phyloP scores from a whole-genome alignment of 441 rosid genomes.

The Erodium moschatum region DNA sequence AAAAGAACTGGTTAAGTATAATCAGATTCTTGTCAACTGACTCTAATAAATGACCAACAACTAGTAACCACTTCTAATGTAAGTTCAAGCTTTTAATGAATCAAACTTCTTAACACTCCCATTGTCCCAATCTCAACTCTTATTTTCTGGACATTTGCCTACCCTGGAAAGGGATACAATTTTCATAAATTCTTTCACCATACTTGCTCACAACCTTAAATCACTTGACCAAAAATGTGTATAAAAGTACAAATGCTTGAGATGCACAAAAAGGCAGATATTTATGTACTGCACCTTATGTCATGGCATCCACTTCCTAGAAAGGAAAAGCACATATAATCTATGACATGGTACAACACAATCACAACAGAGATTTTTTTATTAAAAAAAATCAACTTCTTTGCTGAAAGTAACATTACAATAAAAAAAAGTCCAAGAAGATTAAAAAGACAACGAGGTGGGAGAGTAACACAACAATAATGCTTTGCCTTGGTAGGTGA shows the following conservation, averaged over 20 bases:
- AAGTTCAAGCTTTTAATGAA: constrained; percentile 3
- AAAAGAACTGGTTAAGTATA: neutral
- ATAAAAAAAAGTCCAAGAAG: neutral
- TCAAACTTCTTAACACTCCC: neutral
- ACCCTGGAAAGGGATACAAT: neutral
- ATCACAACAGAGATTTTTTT: neutral
- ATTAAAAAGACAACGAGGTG: neutral
- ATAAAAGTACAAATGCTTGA: neutral
- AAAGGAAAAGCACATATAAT: no score
- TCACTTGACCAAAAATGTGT: neutral
- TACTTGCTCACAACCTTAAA: neutral
- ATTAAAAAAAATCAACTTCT: neutral
- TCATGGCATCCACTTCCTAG: constrained; percentile 1
- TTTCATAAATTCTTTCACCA: neutral
- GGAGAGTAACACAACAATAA: neutral
- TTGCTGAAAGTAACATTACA: neutral
- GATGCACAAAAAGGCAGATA: neutral
- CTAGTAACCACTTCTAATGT: neutral
- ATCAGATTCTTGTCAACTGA: neutral
- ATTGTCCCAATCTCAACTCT: neutral
- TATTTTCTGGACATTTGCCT: neutral
- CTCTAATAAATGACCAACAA: constrained; percentile 2
- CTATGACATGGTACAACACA: constrained; percentile 3
- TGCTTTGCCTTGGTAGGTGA: neutral
- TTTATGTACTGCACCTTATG: neutral